These are phyloP conservation scores for Claviceps maximensis DNA, from an alignment of 2,329 filamentous ascomycete genomes.

Conservation along the genomic window DNA sequence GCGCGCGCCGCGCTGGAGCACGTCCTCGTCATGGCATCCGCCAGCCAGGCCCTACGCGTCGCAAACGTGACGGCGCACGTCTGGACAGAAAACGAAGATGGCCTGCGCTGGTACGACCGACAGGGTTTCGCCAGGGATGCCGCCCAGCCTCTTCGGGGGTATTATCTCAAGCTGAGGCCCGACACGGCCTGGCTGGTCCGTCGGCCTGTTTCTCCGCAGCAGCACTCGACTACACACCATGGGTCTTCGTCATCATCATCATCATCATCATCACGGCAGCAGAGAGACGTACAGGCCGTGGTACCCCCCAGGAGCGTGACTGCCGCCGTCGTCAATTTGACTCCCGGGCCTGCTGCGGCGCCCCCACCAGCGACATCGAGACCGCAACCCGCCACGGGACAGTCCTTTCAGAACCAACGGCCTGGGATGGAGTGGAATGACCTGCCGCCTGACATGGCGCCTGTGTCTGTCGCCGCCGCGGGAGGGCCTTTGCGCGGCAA, in stretches of 20 bases:
- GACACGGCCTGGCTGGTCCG: constrained; percentile 48
- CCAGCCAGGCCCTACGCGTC: constrained; percentile 25
- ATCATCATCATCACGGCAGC: background rate
- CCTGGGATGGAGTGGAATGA: constrained; percentile 55
- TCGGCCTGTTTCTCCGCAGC: constrained; percentile 17
- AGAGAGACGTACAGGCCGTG: constrained; percentile 1
- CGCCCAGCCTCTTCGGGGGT: constrained; percentile 33
- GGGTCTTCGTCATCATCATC: background rate
- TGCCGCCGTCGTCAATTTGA: constrained; percentile 19
- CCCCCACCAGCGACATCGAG: background rate
- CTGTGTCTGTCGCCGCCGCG: background rate
- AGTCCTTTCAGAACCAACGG: constrained; percentile 45
- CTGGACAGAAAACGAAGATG: constrained; percentile 54
- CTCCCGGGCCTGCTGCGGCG: constrained; percentile 3
- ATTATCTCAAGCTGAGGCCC: constrained; percentile 50
- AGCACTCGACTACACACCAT: no score
- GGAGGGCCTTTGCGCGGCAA: constrained; percentile 9
- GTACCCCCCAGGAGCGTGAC: constrained; percentile 15
- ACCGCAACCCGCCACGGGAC: constrained; percentile 15
- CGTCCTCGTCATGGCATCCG: constrained; percentile 27
- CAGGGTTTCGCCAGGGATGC: constrained; percentile 41
- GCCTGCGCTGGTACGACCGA: constrained; percentile 46
- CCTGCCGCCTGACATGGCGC: constrained; percentile 45
- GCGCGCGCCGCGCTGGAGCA: constrained; percentile 43
- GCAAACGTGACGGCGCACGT: constrained; percentile 48